Evolutionary conservation across 208 protist genomes (phyloP), one percentile per base, ranked within the genome.

Genomic region (Leishmania major): DNA sequence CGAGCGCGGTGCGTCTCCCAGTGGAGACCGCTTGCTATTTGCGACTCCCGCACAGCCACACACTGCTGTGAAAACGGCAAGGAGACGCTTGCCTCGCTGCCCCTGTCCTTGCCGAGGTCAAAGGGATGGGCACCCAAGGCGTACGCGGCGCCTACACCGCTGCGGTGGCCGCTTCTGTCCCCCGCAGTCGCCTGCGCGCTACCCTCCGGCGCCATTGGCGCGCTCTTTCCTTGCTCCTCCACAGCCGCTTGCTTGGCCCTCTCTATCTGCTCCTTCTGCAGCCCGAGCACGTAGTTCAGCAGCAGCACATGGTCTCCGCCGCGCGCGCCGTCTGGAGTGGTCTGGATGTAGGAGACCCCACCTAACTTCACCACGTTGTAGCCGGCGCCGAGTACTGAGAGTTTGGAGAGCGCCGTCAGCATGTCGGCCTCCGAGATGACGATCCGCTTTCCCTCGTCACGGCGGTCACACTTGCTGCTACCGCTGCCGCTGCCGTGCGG

Each of bases 321-420:
- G 6, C 84, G 80, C 2, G 78, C 84, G 43, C 92, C 93, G 75
- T 96, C 93, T 28, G 92, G 89, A 0, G 91, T 95, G 17, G 94
- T 97, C 81, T 96, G 93, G 79, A 97, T 96, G 83, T 97, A 97
- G 60, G 86, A 86, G 45, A 92, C 84, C 11, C 86, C 84, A 37
- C 75, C 87, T 4, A 97, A 83, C 77, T 88, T 86, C 51, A 96
- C 93, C 0, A 97, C 85, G 67, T 91, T 91, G 85, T 96, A 97
- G 19, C 94, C 94, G 8, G 87, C 91, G 22, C 94, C 94, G 45
- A 97, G 87, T 11, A 87, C 84, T 66, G 89, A 85, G 15, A 97
- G 75, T 80, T 96, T 96, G 5, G 90, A 90, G 43, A 97, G 78
- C 47, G 94, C 90, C 51, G 88, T 92, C 40, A 92, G 53, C 40